A percentile compares a stretch with the other conserved stretches of the same genome.
Conservation (phyloP, 495 filamentous ascomycete species). For the Acidomyces sp. region DNA sequence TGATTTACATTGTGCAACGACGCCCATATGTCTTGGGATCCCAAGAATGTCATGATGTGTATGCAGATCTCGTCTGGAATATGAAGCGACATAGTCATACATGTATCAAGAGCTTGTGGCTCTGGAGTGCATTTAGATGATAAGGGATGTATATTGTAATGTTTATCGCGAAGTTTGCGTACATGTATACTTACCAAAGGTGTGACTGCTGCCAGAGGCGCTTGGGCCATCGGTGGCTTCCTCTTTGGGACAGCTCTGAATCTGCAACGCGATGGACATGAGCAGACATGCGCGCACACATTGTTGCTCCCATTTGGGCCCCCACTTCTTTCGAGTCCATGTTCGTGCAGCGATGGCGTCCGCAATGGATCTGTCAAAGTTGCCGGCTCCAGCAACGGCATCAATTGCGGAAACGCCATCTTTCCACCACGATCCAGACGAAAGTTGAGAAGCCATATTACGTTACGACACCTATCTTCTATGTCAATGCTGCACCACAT, state of each 20-base stretch:
- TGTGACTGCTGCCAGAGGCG: no score
- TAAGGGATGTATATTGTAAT: no score
- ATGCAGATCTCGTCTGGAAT: constrained; percentile 9
- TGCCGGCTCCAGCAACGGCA: constrained; percentile 12
- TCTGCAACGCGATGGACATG: no score
- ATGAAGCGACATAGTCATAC: background rate
- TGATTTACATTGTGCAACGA: background rate
- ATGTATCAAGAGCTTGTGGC: no score
- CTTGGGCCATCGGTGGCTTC: no score
- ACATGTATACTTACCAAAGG: no score
- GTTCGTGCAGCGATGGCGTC: constrained; percentile 18
- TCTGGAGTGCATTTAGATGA: no score
- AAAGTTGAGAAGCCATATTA: constrained; percentile 66
- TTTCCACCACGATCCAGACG: background rate
- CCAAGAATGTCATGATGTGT: constrained; percentile 4
- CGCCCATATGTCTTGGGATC: background rate
- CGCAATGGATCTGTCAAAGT: constrained; percentile 17
- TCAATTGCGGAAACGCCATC: constrained; percentile 1
- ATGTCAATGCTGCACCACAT: constrained; percentile 94
- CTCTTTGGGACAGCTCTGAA: no score
- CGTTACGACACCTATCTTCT: constrained; percentile 95
- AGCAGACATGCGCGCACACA: constrained; percentile 7
- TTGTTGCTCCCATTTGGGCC: background rate
- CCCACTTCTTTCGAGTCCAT: constrained; percentile 16
- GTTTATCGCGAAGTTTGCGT: no score